Percentiles rank a stretch among this genome's conserved stretches.
Conservation (phyloP, 768 basidiomycete genomes). For the Phaeotremella fagi region DNA sequence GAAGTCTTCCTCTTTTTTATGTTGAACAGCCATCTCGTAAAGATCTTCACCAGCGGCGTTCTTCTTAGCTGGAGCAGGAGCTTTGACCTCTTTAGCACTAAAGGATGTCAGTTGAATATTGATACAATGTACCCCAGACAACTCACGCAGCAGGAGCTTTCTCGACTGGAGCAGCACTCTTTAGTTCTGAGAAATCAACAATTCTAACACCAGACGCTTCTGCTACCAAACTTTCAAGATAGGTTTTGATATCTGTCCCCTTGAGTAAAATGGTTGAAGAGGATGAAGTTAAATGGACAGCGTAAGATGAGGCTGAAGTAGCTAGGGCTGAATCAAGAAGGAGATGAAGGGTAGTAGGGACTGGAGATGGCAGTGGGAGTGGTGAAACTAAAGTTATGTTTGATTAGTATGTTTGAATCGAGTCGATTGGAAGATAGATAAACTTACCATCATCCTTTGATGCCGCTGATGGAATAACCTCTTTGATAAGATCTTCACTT, state of each 20-base stretch:
- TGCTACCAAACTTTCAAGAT: slow-evolving; percentile 59
- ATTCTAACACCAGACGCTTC: slow-evolving; percentile 62
- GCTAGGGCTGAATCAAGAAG: slow-evolving; percentile 75
- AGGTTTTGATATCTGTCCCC: slow-evolving; percentile 67
- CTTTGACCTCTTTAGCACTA: slow-evolving; percentile 29
- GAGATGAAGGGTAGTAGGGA: slow-evolving; percentile 60
- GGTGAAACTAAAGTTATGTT: slow-evolving; percentile 62
- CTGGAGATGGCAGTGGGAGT: slow-evolving; percentile 65
- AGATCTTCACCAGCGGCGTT: slow-evolving; percentile 63
- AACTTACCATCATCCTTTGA: slow-evolving; percentile 78
- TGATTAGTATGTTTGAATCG: neutral
- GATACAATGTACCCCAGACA: neutral
- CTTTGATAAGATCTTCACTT: slow-evolving; percentile 74
- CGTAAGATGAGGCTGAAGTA: slow-evolving; percentile 63
- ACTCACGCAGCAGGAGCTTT: slow-evolving; percentile 41
- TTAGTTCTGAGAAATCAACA: slow-evolving; percentile 66
- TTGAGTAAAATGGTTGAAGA: slow-evolving; percentile 70
- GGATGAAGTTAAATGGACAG: slow-evolving; percentile 68
- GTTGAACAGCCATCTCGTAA: slow-evolving; percentile 85
- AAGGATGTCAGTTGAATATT: neutral
- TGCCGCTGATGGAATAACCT: slow-evolving; percentile 66
- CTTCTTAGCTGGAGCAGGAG: slow-evolving; percentile 23
- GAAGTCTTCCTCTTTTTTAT: slow-evolving; percentile 95
- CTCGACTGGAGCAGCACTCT: slow-evolving; percentile 46
- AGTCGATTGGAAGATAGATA: no score